A percentile compares a stretch with the other conserved stretches of the same genome.
Evolutionary conservation across 192 early-diverging fungal species (phyloP).

Genomic region (Backusella macrospora): DNA sequence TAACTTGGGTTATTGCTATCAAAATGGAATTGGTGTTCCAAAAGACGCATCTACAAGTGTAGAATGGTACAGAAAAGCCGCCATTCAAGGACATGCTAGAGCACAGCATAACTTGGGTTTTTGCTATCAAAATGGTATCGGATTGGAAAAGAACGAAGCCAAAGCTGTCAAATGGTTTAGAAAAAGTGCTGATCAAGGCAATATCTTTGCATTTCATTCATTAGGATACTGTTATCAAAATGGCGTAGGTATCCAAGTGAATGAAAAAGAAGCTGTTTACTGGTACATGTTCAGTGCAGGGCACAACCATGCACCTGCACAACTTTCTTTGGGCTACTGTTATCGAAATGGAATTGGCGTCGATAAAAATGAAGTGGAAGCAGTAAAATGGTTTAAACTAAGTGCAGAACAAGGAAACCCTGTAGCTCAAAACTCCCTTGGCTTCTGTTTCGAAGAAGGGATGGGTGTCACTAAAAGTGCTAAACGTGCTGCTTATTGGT

Average conservation of each 20-base stretch:
- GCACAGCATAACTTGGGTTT: conserved; percentile 82
- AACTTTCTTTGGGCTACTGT: conserved; percentile 78
- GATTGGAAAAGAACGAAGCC: conserved; percentile 52
- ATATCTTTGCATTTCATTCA: conserved; percentile 62
- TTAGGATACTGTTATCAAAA: conserved; percentile 65
- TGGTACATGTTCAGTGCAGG: conserved; percentile 61
- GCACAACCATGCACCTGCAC: conserved; percentile 56
- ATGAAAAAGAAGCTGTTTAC: conserved; percentile 55
- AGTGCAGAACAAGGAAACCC: conserved; percentile 54
- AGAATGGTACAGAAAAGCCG: conserved; percentile 66
- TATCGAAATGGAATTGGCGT: conserved; percentile 87
- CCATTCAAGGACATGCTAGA: conserved; percentile 68
- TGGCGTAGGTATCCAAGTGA: conserved; percentile 55
- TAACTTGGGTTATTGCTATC: conserved; percentile 84
- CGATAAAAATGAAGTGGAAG: conserved; percentile 51
- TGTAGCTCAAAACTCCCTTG: conserved; percentile 66
- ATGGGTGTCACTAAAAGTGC: conserved; percentile 66
- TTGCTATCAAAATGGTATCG: conserved; percentile 82
- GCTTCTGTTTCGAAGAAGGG: conserved; percentile 82
- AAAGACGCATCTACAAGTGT: conserved; percentile 51
- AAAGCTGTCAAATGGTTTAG: conserved; percentile 57
- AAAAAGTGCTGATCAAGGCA: conserved; percentile 50
- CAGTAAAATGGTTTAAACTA: conserved; percentile 54
- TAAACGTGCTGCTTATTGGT: conserved; percentile 66
- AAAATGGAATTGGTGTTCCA: conserved; percentile 79